phyloP scores from a whole-genome alignment of 345 rosid genomes.

The Salix brachista region DNA sequence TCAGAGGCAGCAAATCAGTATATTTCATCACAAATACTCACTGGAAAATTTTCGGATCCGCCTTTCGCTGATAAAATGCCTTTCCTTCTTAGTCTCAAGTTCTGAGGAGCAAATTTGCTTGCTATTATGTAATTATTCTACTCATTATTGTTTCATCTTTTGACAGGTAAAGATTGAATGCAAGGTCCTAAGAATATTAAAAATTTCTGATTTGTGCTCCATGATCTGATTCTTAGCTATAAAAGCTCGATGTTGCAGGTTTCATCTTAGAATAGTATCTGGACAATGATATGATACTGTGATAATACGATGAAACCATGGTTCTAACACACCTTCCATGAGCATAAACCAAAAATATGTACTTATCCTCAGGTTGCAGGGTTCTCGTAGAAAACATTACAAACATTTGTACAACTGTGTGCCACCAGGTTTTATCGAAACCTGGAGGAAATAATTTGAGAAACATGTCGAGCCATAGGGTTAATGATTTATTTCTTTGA shows the following conservation, averaged over 20 bases:
- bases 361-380: conserved; percentile 13
- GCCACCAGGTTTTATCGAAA: conserved; percentile 4
- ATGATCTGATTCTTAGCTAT: not conserved
- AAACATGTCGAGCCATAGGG: conserved; percentile 5
- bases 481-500: conserved; percentile 54
- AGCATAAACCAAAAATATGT: conserved; percentile 7
- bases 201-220: not conserved
- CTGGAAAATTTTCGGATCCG: conserved; percentile 82
- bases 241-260: not conserved
- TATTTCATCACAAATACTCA: conserved; percentile 69
- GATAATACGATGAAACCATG: not conserved
- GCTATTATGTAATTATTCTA: conserved; percentile 9
- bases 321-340: not conserved
- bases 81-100: conserved; percentile 64
- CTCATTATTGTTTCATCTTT: conserved; percentile 5
- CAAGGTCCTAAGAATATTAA: conserved; percentile 8
- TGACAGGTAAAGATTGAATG: conserved; percentile 6
- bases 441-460: conserved; percentile 9
- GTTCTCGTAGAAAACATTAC: conserved; percentile 26
- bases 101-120: conserved; percentile 34
- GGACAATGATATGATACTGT: not conserved
- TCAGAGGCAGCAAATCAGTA: conserved; percentile 83
- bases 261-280: not conserved
- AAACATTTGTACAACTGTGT: conserved; percentile 32
- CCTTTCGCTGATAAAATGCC: conserved; percentile 83